Percentiles rank a stretch among this genome's conserved stretches.
These are phyloP conservation scores for Fusarium beomiforme DNA, from an alignment of 2,329 filamentous ascomycete genomes.

Conservation along the genomic window DNA sequence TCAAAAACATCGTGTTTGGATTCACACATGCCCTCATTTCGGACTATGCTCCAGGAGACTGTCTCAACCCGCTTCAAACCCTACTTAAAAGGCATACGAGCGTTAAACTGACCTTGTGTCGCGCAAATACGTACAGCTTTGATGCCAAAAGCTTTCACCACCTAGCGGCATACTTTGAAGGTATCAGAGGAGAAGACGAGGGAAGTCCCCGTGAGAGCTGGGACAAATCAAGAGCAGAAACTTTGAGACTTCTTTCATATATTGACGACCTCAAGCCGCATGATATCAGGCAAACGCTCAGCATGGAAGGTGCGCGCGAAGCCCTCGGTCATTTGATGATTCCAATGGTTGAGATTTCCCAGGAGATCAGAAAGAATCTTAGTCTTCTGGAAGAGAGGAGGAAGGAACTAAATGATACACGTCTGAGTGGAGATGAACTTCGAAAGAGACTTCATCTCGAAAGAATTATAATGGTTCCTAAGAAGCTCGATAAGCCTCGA, in stretches of 20 bases:
- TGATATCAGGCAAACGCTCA: slow-evolving; percentile 27
- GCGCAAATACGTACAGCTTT: slow-evolving; percentile 18
- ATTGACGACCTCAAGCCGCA: slow-evolving; percentile 20
- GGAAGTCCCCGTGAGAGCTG: slow-evolving; percentile 27
- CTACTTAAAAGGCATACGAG: not conserved
- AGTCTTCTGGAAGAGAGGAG: not conserved
- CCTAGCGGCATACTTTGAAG: slow-evolving; percentile 2
- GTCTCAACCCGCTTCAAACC: not conserved
- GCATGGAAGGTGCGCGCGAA: slow-evolving; percentile 23
- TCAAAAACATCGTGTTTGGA: slow-evolving; percentile 25
- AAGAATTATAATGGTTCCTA: not conserved
- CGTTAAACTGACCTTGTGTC: not conserved
- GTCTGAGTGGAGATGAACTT: not conserved
- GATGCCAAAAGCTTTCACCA: slow-evolving; percentile 33
- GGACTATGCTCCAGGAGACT: slow-evolving; percentile 7
- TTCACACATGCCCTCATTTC: slow-evolving; percentile 28
- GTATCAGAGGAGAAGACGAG: not conserved
- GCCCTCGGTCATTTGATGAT: slow-evolving; percentile 7
- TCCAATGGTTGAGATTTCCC: slow-evolving; percentile 32
- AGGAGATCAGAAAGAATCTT: slow-evolving; percentile 13
- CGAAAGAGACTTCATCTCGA: slow-evolving; percentile 4
- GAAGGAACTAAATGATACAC: slow-evolving; percentile 1
- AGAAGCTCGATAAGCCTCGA: slow-evolving; percentile 1
- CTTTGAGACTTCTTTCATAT: slow-evolving; percentile 5
- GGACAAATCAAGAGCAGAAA: slow-evolving; percentile 25